Evolutionary conservation across 345 rosid genomes (phyloP).

Genomic region (Syzygium oleosum): DNA sequence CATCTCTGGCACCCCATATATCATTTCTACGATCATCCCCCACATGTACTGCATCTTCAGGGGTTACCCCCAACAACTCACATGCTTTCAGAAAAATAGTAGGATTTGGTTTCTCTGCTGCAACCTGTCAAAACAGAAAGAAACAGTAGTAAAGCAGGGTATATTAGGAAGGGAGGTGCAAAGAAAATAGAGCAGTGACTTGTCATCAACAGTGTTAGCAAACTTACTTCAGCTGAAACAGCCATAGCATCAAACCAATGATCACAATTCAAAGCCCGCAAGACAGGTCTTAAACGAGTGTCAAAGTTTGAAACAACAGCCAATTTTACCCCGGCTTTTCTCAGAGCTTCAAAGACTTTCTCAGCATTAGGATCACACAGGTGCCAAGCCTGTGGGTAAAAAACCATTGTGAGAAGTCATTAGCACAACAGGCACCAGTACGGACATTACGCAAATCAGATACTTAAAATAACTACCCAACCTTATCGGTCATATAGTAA

Average conservation of each 20-base stretch:
- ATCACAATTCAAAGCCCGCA: conserved; percentile 77
- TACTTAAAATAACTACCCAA: conserved; percentile 1
- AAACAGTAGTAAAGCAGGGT: not conserved
- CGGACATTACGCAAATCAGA: not conserved
- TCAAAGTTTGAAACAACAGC: conserved; percentile 96
- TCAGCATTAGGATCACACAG: conserved; percentile 88
- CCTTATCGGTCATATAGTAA: conserved; percentile 84
- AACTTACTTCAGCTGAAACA: conserved; percentile 90
- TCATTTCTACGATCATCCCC: conserved; percentile 99
- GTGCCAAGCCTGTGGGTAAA: conserved; percentile 80
- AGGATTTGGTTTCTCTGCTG: conserved; percentile 97
- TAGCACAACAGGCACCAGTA: not conserved
- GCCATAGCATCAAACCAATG: conserved; percentile 97
- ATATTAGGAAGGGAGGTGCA: not conserved
- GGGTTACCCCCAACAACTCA: conserved; percentile 70
- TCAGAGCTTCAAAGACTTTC: conserved; percentile 75
- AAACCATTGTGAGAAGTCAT: not conserved
- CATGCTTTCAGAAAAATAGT: conserved; percentile 92
- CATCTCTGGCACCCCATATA: conserved; percentile 98
- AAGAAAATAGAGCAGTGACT: not conserved
- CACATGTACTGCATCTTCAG: conserved; percentile 94
- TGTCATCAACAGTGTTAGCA: not conserved
- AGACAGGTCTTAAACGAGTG: conserved; percentile 80
- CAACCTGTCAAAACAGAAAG: conserved; percentile 43
- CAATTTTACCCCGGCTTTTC: conserved; percentile 69